Percentiles rank a stretch among this genome's conserved stretches.
These are phyloP conservation scores for Bothriochloa decipiens DNA, from an alignment of 176 grass and related monocot species.

Conservation along the genomic window DNA sequence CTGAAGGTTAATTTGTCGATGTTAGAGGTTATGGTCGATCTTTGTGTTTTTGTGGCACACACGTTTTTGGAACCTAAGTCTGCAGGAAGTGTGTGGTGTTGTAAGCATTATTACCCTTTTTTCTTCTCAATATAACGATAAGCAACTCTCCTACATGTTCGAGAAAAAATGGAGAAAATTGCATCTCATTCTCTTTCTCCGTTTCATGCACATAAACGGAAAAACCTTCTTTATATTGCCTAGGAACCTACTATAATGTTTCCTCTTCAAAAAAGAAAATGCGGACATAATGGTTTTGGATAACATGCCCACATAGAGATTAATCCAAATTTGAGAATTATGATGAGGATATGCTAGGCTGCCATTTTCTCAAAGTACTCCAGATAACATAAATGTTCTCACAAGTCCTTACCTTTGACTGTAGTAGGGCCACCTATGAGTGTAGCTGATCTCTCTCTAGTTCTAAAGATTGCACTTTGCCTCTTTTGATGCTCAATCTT, in stretches of 20 bases:
- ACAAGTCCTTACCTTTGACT: slow-evolving; percentile 72
- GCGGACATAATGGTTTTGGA: neutral
- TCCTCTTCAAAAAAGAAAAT: neutral
- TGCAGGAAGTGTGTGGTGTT: no score
- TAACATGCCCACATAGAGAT: neutral
- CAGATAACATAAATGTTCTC: slow-evolving; percentile 8
- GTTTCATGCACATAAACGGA: neutral
- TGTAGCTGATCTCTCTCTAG: slow-evolving; percentile 71
- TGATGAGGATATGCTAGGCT: neutral
- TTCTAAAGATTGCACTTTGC: slow-evolving; percentile 77
- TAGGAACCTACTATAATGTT: neutral
- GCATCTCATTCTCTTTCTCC: neutral
- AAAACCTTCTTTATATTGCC: neutral
- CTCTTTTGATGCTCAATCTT: slow-evolving; percentile 68
- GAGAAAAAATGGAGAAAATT: neutral
- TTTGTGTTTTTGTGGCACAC: no score
- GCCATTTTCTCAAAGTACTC: neutral
- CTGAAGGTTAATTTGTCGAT: no score
- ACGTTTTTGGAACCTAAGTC: no score
- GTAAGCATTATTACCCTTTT: no score
- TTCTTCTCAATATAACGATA: no score
- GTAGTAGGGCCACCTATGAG: slow-evolving; percentile 68
- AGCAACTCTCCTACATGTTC: no score
- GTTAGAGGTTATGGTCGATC: no score
- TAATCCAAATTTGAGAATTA: slow-evolving; percentile 1